A percentile compares a stretch with the other conserved stretches of the same genome.
Conservation (phyloP, 768 basidiomycete species). For the Boletales sp. region DNA sequence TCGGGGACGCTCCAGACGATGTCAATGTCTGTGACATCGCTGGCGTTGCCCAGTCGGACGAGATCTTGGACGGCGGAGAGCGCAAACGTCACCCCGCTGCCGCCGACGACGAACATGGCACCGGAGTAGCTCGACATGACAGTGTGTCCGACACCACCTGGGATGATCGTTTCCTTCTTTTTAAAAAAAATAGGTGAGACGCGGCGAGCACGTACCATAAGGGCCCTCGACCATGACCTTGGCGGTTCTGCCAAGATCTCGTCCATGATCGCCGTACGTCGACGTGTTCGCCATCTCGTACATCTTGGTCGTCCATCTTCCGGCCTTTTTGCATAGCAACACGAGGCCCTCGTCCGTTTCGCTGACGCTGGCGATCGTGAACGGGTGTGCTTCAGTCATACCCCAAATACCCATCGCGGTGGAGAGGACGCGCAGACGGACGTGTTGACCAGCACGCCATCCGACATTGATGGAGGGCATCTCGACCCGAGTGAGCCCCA, state of each 20-base stretch:
- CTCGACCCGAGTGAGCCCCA: constrained; percentile 63
- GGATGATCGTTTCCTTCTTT: background rate
- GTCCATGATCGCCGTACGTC: constrained; percentile 28
- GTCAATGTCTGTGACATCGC: constrained; percentile 56
- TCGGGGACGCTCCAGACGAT: constrained; percentile 69
- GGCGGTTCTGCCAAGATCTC: constrained; percentile 25
- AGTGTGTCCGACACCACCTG: constrained; percentile 59
- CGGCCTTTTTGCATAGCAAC: constrained; percentile 62
- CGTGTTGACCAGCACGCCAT: constrained; percentile 84
- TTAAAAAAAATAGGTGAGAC: no score
- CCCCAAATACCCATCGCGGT: constrained; percentile 51
- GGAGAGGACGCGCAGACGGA: constrained; percentile 66
- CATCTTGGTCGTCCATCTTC: constrained; percentile 61
- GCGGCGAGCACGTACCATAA: constrained; percentile 38
- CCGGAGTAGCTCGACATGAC: constrained; percentile 64
- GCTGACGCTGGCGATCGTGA: constrained; percentile 72
- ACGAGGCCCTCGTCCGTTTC: constrained; percentile 57
- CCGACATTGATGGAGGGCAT: constrained; percentile 61
- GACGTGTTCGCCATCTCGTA: constrained; percentile 45
- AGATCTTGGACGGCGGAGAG: constrained; percentile 64
- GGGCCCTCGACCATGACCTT: constrained; percentile 53
- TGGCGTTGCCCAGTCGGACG: constrained; percentile 44
- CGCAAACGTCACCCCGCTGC: constrained; percentile 73
- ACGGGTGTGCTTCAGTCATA: constrained; percentile 70
- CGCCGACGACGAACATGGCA: constrained; percentile 67